These are phyloP conservation scores for Candida glaebosa DNA, from an alignment of 805 yeast genomes.

Conservation along the genomic window DNA sequence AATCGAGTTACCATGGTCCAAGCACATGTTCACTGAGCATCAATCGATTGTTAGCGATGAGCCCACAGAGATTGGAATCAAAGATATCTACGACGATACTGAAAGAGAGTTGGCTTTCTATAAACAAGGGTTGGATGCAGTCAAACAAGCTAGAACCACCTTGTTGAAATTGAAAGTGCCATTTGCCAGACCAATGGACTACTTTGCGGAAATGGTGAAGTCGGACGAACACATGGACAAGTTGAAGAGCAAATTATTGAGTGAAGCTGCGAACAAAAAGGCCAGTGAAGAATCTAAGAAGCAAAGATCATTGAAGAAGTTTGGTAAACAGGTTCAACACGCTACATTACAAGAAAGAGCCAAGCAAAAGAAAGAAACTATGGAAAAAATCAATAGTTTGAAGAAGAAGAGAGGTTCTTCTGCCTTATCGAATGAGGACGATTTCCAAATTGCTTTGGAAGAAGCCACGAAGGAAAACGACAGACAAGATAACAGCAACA, in stretches of 20 bases:
- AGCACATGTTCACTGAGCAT: constrained; percentile 78
- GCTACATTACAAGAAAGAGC: constrained; percentile 92
- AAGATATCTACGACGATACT: constrained; percentile 91
- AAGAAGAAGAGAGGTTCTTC: constrained; percentile 82
- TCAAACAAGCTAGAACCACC: constrained; percentile 62
- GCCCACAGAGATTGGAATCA: constrained; percentile 62
- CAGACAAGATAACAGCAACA: constrained; percentile 34
- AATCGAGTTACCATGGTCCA: constrained; percentile 60
- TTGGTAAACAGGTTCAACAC: constrained; percentile 94
- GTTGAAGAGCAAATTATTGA: constrained; percentile 73
- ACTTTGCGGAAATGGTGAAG: constrained; percentile 98
- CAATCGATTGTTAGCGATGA: constrained; percentile 63
- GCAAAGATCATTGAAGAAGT: constrained; percentile 93
- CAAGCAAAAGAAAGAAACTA: constrained; percentile 84
- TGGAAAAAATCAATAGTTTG: constrained; percentile 86
- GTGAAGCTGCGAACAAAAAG: constrained; percentile 79
- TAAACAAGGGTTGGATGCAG: constrained; percentile 89
- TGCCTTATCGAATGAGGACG: constrained; percentile 67
- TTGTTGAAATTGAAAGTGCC: constrained; percentile 72
- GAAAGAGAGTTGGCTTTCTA: constrained; percentile 94
- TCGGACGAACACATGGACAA: constrained; percentile 98
- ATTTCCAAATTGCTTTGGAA: constrained; percentile 86
- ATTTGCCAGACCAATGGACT: constrained; percentile 90
- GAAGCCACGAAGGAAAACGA: constrained; percentile 59
- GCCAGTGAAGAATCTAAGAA: constrained; percentile 91